A percentile compares a stretch with the other conserved stretches of the same genome.
phyloP scores from a whole-genome alignment of 2,329 filamentous ascomycete species.

The Cryphonectria parasitica region DNA sequence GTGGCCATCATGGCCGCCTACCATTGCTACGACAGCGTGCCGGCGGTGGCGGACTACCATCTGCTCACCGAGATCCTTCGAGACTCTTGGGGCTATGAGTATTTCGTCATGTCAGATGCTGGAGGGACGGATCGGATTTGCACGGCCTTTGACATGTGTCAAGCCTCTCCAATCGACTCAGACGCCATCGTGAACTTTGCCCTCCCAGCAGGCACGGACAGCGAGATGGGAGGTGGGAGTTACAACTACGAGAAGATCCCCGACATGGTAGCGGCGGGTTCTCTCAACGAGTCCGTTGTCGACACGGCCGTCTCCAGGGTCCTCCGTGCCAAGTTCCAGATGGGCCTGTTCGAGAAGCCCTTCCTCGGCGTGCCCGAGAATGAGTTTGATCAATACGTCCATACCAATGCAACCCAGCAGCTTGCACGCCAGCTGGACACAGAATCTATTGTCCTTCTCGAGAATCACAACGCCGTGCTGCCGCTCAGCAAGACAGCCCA shows the following conservation, averaged over 20 bases:
- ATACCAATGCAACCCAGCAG: conserved; percentile 61
- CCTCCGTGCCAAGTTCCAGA: conserved; percentile 68
- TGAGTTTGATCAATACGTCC: conserved; percentile 61
- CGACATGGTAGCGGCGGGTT: conserved; percentile 63
- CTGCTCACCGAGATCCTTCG: conserved; percentile 71
- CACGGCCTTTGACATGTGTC: conserved; percentile 66
- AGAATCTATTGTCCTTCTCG: conserved; percentile 65
- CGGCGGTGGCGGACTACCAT: conserved; percentile 67
- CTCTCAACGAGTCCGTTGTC: conserved; percentile 62
- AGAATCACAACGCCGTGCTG: conserved; percentile 58
- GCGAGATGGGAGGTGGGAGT: conserved; percentile 77
- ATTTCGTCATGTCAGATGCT: conserved; percentile 66
- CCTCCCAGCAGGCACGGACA: conserved; percentile 70
- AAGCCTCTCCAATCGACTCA: conserved; percentile 62
- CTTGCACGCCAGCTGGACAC: conserved; percentile 66
- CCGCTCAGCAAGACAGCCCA: conserved; percentile 66
- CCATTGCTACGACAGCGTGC: conserved; percentile 73
- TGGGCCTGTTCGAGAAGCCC: conserved; percentile 73
- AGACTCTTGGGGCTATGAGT: conserved; percentile 74
- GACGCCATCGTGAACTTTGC: conserved; percentile 63
- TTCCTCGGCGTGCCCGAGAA: conserved; percentile 61
- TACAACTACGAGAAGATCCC: conserved; percentile 72
- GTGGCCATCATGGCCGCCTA: conserved; percentile 74
- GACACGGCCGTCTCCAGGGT: conserved; percentile 68
- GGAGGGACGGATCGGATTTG: conserved; percentile 73